Base-by-base conservation (phyloP, 1,139 yeast species). In the Kazachstania sp. region DNA sequence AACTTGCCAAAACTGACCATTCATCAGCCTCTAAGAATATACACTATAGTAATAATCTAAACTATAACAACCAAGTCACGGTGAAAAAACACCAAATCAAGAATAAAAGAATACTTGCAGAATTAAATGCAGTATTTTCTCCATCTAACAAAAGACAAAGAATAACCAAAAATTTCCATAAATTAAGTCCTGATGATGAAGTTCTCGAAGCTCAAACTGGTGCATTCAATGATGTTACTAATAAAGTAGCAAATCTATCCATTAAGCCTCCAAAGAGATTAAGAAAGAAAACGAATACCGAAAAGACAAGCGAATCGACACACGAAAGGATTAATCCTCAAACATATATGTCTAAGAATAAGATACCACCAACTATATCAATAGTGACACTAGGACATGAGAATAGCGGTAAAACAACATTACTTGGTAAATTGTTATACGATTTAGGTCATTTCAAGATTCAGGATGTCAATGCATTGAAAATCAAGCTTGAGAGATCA, bases 401-500 rank as follows among this genome's bases (percentile, higher is more conserved):
- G 9, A 95, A 86, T 66, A 90, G 95, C 0, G 97, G 97, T 11
- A 88, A 88, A 63, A 84, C 95, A 2, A 90, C 97, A 0, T 69
- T 88, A 35, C 78, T 88, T 75, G 97, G 97, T 9, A 70, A 96
- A 47, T 65, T 88, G 39, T 65, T 90, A 41, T 78, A 79, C 49
- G 95, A 87, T 58, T 67, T 78, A 16, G 84, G 86, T 1, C 78
- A 81, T 3, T 81, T 88, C 7, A 86, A 83, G 57, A 77, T 83
- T 42, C 78, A 81, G 47, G 77, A 86, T 0, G 76, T 86, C 26
- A 81, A 82, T 58, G 83, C 81, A 58, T 69, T 83, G 51, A 78
- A 83, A 43, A 77, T 79, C 53, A 94, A 86, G 56, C 80, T 90
- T 35, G 84, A 81, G 46, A 76, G 74, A 47, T 73, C 76, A 1